Evolutionary conservation across 768 basidiomycete species (phyloP), one percentile per base, ranked within the genome.

Genomic region (Boletus insuetus): DNA sequence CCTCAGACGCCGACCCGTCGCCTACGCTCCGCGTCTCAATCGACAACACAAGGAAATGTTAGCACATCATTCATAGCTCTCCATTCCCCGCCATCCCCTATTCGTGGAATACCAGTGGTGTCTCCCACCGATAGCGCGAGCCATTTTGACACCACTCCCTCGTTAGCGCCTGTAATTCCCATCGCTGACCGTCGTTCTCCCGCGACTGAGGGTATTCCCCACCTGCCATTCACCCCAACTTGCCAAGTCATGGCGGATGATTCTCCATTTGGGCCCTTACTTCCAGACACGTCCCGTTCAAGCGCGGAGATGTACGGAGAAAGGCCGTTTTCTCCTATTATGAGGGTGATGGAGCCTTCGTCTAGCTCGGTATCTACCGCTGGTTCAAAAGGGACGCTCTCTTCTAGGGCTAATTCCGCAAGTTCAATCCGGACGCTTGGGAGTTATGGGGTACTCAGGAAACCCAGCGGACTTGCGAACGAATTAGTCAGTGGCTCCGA

Each of bases 211-310:
- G 48, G 10, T 31, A 17, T 16, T 11, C 46, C 57, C 48, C 39
- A 0, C 52, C 55, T 64, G n/a, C 54, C 64, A 26, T 61, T 58
- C 26, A 69, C 59, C 8, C 56, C 62, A 32, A 58, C 58, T 9
- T 51, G 59, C 29, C 62, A 57, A 43, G 19, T 55, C 24, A n/a
- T 52, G 55, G 57, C 45, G 7, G 65, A 69, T 32, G 67, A 68
- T 32, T 69, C 61, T 20, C 69, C 69, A 13, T 70, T 70, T 29
- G 69, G 69, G 14, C 69, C 69, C 11, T 54, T 70, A 42, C 59
- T 70, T 39, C 69, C 63, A 0, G 69, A 71, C 41, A 66, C 68
- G 0, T 64, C 69, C 1, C 61, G 65, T 37, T 68, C 69, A 6
- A 65, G 65, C 26, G 59, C 69, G 20, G 63, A 63, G 32, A 64